These are phyloP conservation scores for Graphiopsis chlorocephala DNA, from an alignment of 2,329 filamentous ascomycete genomes.

Conservation along the genomic window DNA sequence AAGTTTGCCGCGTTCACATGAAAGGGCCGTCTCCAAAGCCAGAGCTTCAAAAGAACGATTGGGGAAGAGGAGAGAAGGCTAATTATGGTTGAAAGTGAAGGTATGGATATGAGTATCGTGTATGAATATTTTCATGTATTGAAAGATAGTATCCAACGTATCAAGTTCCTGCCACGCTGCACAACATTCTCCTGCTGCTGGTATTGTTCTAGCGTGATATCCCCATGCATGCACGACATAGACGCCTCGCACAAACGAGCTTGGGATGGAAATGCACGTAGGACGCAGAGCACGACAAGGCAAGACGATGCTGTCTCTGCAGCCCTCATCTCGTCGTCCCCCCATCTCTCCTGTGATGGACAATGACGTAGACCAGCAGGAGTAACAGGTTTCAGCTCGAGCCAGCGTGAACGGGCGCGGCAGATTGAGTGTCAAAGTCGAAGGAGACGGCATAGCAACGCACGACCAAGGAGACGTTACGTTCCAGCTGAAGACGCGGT, in stretches of 20 bases:
- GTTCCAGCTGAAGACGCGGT: constrained; percentile 11
- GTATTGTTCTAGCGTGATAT: not conserved
- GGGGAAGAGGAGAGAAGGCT: not conserved
- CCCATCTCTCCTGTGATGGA: not conserved
- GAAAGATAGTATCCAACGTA: not conserved
- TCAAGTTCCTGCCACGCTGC: not conserved
- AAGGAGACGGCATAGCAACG: not conserved
- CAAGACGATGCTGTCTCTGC: not conserved
- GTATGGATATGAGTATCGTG: not conserved
- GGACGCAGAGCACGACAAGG: not conserved
- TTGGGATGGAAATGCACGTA: not conserved
- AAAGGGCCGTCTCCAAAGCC: not conserved
- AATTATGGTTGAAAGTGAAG: not conserved
- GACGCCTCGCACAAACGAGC: not conserved
- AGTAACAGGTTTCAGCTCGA: constrained; percentile 6
- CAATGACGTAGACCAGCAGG: not conserved
- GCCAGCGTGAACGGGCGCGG: constrained; percentile 1
- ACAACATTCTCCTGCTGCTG: not conserved
- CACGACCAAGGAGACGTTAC: not conserved
- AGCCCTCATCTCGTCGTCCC: not conserved
- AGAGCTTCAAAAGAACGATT: not conserved
- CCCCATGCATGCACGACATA: not conserved
- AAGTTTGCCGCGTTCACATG: not conserved
- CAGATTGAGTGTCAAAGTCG: constrained; percentile 5
- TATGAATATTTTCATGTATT: too few relatives aligned